Conservation (phyloP, 345 rosid genomes). For the Aquilaria malaccensis region DNA sequence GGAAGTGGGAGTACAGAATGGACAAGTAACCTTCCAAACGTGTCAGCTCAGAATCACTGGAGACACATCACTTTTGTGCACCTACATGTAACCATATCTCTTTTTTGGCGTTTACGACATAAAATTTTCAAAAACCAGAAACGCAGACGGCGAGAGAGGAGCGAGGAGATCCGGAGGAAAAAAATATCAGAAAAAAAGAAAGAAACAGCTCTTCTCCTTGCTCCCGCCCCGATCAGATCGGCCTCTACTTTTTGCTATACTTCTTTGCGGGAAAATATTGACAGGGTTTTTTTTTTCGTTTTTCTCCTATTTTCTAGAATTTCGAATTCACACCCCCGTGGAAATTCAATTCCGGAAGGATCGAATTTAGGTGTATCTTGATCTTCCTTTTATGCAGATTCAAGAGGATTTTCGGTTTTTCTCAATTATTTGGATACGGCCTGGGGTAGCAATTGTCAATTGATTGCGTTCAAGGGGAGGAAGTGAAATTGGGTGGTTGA, state of each 20-base stretch:
- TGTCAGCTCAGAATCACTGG: too few species aligned
- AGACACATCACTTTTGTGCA: background rate
- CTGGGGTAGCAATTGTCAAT: constrained; percentile 5
- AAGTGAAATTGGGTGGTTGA: constrained; percentile 7
- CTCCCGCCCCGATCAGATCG: constrained; percentile 13
- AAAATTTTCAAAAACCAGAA: background rate
- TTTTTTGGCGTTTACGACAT: background rate
- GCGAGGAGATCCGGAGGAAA: background rate
- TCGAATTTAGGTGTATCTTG: constrained; percentile 1
- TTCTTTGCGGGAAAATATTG: background rate
- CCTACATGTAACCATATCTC: background rate
- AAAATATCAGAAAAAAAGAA: background rate
- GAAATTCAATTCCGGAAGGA: background rate
- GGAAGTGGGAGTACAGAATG: too few species aligned
- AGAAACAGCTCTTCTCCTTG: background rate
- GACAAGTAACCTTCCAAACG: too few species aligned
- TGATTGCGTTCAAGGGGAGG: constrained; percentile 11
- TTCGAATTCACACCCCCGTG: background rate
- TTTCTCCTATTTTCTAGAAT: background rate
- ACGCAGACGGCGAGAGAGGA: background rate
- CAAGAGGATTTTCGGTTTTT: background rate
- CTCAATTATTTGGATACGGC: too few species aligned
- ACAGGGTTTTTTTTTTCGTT: background rate
- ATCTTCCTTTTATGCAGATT: constrained; percentile 4
- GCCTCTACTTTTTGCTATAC: constrained; percentile 3